Percentiles rank a stretch among this genome's conserved stretches.
phyloP scores from a whole-genome alignment of 164 flowering plant species.

The Platanus orientalis region DNA sequence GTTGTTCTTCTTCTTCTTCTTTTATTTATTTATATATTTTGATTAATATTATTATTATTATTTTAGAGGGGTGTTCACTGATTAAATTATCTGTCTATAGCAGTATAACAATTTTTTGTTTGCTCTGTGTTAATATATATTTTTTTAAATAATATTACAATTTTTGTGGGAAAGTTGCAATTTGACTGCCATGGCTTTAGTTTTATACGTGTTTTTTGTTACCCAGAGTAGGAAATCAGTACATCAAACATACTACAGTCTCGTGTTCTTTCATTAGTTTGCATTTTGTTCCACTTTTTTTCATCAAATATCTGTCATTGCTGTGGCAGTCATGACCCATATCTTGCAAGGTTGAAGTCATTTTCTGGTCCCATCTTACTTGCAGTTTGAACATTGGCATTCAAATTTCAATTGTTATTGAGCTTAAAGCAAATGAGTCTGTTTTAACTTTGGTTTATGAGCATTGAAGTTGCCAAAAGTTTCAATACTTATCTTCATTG shows the following conservation, averaged over 20 bases:
- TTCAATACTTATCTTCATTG: slow-evolving; percentile 3
- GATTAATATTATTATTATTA: too few relatives aligned
- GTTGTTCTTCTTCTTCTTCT: too few relatives aligned
- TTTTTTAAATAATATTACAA: too few relatives aligned
- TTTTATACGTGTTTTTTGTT: background rate
- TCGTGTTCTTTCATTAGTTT: background rate
- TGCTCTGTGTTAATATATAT: too few relatives aligned
- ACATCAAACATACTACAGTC: background rate
- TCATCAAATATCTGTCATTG: too few relatives aligned
- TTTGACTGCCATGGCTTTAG: background rate
- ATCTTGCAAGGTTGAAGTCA: background rate
- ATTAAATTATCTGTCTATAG: too few relatives aligned
- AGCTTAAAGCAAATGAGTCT: background rate
- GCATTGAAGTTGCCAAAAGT: background rate
- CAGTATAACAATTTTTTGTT: too few relatives aligned
- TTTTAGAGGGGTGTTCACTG: too few relatives aligned
- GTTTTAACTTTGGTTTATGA: background rate
- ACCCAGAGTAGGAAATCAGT: background rate
- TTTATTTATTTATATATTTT: too few relatives aligned
- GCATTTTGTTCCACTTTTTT: too few relatives aligned
- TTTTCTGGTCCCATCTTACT: background rate
- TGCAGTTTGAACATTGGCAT: background rate
- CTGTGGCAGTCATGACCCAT: background rate
- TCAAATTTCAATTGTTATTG: background rate
- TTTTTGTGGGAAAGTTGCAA: too few relatives aligned